Percentiles rank a stretch among this genome's conserved stretches.
These are phyloP conservation scores for Phytopythium vexans DNA, from an alignment of 352 stramenopile species.

Conservation along the genomic window DNA sequence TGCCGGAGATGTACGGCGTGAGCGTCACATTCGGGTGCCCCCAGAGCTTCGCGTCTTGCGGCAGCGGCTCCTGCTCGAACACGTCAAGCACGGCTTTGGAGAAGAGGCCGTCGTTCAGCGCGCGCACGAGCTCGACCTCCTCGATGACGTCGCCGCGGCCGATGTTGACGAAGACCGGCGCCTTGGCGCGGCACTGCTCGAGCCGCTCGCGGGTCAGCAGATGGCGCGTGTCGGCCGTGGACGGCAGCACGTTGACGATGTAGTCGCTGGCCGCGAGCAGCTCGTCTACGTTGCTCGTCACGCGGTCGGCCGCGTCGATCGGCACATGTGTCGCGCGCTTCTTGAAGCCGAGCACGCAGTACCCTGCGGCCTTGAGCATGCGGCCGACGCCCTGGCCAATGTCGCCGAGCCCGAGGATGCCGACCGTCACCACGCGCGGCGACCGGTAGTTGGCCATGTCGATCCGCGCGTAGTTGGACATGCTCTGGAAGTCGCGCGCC, in stretches of 20 bases:
- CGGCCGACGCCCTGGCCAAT: conserved; percentile 48
- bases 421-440: conserved; percentile 34
- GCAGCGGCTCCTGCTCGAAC: conserved; percentile 56
- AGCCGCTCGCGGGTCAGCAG: conserved; percentile 56
- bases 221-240: conserved; percentile 60
- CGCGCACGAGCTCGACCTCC: conserved; percentile 50
- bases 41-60: conserved; percentile 62
- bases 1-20: conserved; percentile 80
- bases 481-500: conserved; percentile 24
- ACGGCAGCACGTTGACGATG: conserved; percentile 80
- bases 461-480: conserved; percentile 19
- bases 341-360: conserved; percentile 58
- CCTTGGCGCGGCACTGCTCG: conserved; percentile 28
- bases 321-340: conserved; percentile 20
- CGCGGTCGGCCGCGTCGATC: conserved; percentile 20
- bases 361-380: conserved; percentile 37
- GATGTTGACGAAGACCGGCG: conserved; percentile 86
- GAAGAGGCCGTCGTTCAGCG: conserved; percentile 46
- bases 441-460: conserved; percentile 21
- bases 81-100: conserved; percentile 65
- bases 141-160: conserved; percentile 80
- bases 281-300: conserved; percentile 44
- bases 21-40: conserved; percentile 55
- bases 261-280: conserved; percentile 65
- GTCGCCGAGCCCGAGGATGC: conserved; percentile 45